Conservation (phyloP, 306 rosid species). For the Bauhinia variegata region DNA sequence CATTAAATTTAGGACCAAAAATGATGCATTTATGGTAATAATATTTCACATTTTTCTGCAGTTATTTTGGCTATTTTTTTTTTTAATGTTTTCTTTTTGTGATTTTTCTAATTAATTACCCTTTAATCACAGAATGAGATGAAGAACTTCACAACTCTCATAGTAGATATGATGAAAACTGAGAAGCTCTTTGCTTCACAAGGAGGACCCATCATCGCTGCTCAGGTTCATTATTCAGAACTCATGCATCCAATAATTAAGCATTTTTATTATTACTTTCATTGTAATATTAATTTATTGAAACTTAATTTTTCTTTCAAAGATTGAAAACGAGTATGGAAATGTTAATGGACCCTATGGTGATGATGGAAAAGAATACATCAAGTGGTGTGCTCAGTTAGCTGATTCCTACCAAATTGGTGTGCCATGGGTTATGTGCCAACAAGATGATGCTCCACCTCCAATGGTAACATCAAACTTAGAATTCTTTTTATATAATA, state of each 20-base stretch:
- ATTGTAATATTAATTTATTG: neutral
- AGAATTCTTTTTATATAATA: too few species aligned
- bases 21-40: too few species aligned
- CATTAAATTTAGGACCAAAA: too few species aligned
- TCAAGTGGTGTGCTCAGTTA: constrained; percentile 34
- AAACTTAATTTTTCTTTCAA: neutral
- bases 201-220: constrained; percentile 36
- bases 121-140: constrained; percentile 8
- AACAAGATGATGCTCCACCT: constrained; percentile 28
- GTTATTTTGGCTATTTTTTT: neutral
- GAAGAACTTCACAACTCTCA: constrained; percentile 3
- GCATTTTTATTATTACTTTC: neutral
- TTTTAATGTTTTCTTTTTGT: neutral
- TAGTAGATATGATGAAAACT: constrained; percentile 18
- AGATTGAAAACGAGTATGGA: constrained; percentile 43
- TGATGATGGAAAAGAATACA: constrained; percentile 10
- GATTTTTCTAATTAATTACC: neutral
- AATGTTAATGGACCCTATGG: constrained; percentile 8
- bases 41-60: too few species aligned
- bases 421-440: constrained; percentile 41
- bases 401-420: constrained; percentile 11
- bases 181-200: constrained; percentile 32
- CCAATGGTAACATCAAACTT: constrained; percentile 12
- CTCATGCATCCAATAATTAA: neutral
- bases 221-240: constrained; percentile 6